Evolutionary conservation across 495 filamentous ascomycete species (phyloP).

Genomic region (Cairneyella variabilis): DNA sequence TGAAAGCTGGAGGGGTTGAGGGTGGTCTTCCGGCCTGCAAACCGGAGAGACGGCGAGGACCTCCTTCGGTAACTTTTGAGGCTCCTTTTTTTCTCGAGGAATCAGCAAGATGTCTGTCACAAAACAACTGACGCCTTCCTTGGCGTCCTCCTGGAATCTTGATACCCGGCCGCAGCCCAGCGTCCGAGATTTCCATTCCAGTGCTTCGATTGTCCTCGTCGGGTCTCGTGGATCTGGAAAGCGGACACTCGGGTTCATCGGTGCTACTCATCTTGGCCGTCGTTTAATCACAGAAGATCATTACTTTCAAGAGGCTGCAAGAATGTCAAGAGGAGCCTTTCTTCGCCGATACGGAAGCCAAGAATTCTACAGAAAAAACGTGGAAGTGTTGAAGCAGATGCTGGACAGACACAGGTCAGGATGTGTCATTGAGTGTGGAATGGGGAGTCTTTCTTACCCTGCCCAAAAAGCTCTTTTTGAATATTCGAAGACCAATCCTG

Average conservation of each 20-base stretch:
- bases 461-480: slow-evolving; percentile 54
- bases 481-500: slow-evolving; percentile 62
- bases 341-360: slow-evolving; percentile 55
- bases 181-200: slow-evolving; percentile 44
- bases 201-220: slow-evolving; percentile 70
- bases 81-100: no score
- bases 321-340: slow-evolving; percentile 48
- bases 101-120: slow-evolving; percentile 14
- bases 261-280: slow-evolving; percentile 65
- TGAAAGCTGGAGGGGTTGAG: not conserved
- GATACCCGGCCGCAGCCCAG: slow-evolving; percentile 17
- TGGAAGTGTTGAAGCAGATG: slow-evolving; percentile 60
- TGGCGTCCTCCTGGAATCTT: slow-evolving; percentile 10
- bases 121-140: slow-evolving; percentile 15
- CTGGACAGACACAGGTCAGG: slow-evolving; percentile 58
- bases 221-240: slow-evolving; percentile 75
- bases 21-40: no score
- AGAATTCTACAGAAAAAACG: slow-evolving; percentile 58
- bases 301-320: slow-evolving; percentile 64
- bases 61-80: no score
- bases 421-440: slow-evolving; percentile 70
- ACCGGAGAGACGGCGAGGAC: no score
- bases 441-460: slow-evolving; percentile 53
- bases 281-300: slow-evolving; percentile 69
- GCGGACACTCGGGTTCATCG: slow-evolving; percentile 71